Conservation (phyloP, 2,329 filamentous ascomycete species). For the Trichoderma brevicompactum region DNA sequence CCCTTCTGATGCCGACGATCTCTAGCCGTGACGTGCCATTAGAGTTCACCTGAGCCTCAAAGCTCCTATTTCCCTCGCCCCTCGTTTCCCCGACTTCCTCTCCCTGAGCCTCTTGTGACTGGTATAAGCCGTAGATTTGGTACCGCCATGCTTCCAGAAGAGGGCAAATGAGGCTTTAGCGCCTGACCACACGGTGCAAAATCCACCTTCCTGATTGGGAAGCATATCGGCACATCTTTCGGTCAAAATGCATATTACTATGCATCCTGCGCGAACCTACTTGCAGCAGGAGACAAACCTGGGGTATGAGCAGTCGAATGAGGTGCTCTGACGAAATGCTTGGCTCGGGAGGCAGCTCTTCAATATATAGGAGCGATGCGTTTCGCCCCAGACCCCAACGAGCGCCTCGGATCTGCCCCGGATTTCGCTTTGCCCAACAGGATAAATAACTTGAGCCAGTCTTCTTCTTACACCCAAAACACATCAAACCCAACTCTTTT, state of each 20-base stretch:
- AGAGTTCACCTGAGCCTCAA: slow-evolving; percentile 10
- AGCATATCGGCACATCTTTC: slow-evolving; percentile 26
- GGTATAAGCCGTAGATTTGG: background rate
- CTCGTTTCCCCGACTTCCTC: background rate
- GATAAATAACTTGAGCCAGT: background rate
- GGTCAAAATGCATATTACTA: slow-evolving; percentile 28
- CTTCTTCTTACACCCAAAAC: background rate
- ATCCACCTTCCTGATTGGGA: slow-evolving; percentile 26
- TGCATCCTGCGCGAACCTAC: slow-evolving; percentile 26
- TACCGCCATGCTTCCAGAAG: slow-evolving; percentile 13
- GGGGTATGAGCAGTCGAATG: slow-evolving; percentile 25
- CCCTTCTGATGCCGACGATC: slow-evolving; percentile 12
- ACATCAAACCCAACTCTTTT: background rate
- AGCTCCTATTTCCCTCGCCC: background rate
- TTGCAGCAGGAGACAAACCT: slow-evolving; percentile 27
- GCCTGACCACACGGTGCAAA: slow-evolving; percentile 9
- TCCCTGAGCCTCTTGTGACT: background rate
- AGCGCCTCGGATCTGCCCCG: slow-evolving; percentile 12
- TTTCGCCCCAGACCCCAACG: background rate
- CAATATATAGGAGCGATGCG: slow-evolving; percentile 19
- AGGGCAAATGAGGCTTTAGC: slow-evolving; percentile 9
- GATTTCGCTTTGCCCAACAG: slow-evolving; percentile 14
- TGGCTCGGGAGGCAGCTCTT: slow-evolving; percentile 1
- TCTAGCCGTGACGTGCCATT: background rate
- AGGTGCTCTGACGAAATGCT: slow-evolving; percentile 3